These are phyloP conservation scores for Mucor mucedo DNA, from an alignment of 371 early-diverging fungal species.

Conservation along the genomic window DNA sequence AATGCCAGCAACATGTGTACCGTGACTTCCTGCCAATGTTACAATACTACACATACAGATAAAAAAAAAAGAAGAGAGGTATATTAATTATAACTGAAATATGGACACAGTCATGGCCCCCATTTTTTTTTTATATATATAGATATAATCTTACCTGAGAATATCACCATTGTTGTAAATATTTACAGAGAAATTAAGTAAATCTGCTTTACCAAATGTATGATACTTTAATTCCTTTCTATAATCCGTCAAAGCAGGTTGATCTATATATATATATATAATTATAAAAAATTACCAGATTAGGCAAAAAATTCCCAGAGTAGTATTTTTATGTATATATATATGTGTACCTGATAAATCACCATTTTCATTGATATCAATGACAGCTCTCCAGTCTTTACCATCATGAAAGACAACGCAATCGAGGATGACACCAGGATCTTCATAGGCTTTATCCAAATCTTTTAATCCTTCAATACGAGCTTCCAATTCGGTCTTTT, in stretches of 20 bases:
- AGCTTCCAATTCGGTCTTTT: conserved; percentile 70
- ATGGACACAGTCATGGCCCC: too few species aligned
- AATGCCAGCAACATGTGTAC: conserved; percentile 94
- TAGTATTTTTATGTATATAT: not conserved
- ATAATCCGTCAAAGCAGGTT: conserved; percentile 76
- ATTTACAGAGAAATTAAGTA: conserved; percentile 89
- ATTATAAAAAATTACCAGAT: conserved; percentile 9
- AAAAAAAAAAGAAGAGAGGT: conserved; percentile 3
- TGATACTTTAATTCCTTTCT: conserved; percentile 77
- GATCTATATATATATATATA: conserved; percentile 31
- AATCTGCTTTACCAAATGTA: conserved; percentile 77
- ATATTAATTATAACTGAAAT: too few species aligned
- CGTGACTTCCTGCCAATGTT: conserved; percentile 83
- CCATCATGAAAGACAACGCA: conserved; percentile 91
- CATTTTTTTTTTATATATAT: not conserved
- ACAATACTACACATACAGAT: conserved; percentile 65
- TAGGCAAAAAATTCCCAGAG: conserved; percentile 15
- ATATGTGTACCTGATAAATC: conserved; percentile 68
- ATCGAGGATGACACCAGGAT: conserved; percentile 83
- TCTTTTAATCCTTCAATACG: conserved; percentile 73
- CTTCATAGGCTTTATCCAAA: conserved; percentile 67
- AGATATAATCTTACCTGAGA: conserved; percentile 49
- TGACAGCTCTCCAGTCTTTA: conserved; percentile 81
- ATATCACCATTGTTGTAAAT: conserved; percentile 86
- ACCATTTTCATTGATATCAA: conserved; percentile 81